These are phyloP conservation scores for Chlorella vulgaris DNA, from an alignment of 139 green algal species.

Conservation along the genomic window DNA sequence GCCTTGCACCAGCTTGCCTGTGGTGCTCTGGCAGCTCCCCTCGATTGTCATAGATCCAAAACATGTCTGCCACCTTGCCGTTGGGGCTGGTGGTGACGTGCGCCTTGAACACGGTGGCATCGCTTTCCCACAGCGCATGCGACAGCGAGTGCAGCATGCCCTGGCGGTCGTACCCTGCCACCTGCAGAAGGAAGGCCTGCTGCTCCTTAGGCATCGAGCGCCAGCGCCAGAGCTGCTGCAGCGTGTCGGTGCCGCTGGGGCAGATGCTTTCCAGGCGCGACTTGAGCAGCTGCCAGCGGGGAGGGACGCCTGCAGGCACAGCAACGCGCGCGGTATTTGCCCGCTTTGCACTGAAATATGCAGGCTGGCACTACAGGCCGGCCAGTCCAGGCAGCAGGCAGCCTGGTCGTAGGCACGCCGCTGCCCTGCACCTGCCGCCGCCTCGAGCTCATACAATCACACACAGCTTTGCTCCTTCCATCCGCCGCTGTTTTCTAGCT, in stretches of 20 bases:
- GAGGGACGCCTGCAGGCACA: conserved; percentile 35
- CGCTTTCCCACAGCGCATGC: conserved; percentile 69
- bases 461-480: neutral
- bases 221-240: conserved; percentile 42
- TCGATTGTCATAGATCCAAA: conserved; percentile 65
- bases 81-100: conserved; percentile 70
- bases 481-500: too few species aligned
- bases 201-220: conserved; percentile 41
- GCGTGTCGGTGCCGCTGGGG: conserved; percentile 20
- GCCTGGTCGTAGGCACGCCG: too few species aligned
- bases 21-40: conserved; percentile 52
- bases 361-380: too few species aligned
- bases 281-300: conserved; percentile 62
- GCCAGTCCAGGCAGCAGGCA: too few species aligned
- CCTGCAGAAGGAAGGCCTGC: conserved; percentile 51
- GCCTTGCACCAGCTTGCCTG: conserved; percentile 26
- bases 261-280: conserved; percentile 48
- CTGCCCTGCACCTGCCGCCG: too few species aligned
- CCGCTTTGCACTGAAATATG: too few species aligned
- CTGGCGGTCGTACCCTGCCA: conserved; percentile 55
- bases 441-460: neutral
- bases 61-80: conserved; percentile 71
- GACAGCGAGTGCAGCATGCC: conserved; percentile 64
- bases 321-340: too few species aligned
- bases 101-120: conserved; percentile 58